phyloP scores from a whole-genome alignment of 148 eudicot species.

The Cornus florida region DNA sequence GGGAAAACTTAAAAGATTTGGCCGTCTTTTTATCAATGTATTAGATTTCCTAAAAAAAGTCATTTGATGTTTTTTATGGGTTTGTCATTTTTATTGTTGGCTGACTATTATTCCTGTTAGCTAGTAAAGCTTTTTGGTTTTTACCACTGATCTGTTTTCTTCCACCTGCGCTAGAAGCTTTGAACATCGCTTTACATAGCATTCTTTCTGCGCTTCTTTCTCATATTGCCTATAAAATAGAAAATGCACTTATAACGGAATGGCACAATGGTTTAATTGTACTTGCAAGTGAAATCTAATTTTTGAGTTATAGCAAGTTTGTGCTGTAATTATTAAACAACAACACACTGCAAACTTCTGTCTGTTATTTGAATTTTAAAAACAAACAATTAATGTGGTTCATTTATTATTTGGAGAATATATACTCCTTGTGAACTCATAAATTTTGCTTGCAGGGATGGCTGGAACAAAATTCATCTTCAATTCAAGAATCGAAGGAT shows the following conservation, averaged over 20 bases:
- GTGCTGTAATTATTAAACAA: neutral
- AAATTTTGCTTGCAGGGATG: constrained; percentile 44
- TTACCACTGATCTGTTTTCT: neutral
- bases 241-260: neutral
- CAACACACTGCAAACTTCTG: neutral
- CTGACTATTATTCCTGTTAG: neutral
- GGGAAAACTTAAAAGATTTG: neutral
- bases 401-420: neutral
- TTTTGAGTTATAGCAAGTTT: too few species aligned
- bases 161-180: neutral
- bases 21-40: neutral
- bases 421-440: neutral
- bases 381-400: neutral
- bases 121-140: neutral
- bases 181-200: neutral
- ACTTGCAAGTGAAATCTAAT: neutral
- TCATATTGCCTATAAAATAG: neutral
- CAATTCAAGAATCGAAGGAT: constrained; percentile 44
- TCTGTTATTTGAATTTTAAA: neutral
- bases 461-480: constrained; percentile 37
- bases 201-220: neutral
- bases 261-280: neutral
- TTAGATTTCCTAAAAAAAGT: too few species aligned
- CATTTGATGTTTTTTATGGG: neutral
- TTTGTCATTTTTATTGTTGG: neutral